phyloP scores from a whole-genome alignment of 768 basidiomycete genomes.

The Boletus rubropictus region DNA sequence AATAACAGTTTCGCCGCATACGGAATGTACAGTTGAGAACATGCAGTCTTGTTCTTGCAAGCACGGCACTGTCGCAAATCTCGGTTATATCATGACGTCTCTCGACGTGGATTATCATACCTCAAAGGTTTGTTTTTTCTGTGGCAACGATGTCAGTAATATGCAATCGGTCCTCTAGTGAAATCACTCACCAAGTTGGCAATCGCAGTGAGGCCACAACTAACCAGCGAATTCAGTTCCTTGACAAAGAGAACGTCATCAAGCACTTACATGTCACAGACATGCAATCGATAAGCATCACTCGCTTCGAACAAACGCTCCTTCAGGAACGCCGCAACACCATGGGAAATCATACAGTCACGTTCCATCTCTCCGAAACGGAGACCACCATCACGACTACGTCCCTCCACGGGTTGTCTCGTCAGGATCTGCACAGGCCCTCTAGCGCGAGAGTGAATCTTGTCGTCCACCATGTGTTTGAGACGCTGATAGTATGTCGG shows the following conservation, averaged over 20 bases:
- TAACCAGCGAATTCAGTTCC: slow-evolving; percentile 27
- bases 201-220: slow-evolving; percentile 94
- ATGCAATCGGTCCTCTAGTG: slow-evolving; percentile 2
- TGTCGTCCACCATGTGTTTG: slow-evolving; percentile 99
- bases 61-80: slow-evolving; percentile 62
- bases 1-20: slow-evolving; percentile 96
- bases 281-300: slow-evolving; percentile 89
- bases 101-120: slow-evolving; percentile 26
- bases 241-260: background rate
- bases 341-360: slow-evolving; percentile 99
- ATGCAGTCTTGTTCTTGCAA: slow-evolving; percentile 95
- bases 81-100: slow-evolving; percentile 6
- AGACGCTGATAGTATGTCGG: slow-evolving; percentile 98
- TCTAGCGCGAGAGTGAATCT: slow-evolving; percentile 96
- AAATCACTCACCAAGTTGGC: slow-evolving; percentile 74
- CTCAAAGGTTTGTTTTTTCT: slow-evolving; percentile 99
- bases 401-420: slow-evolving; percentile 95
- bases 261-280: slow-evolving; percentile 84
- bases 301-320: slow-evolving; percentile 93
- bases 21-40: slow-evolving; percentile 87
- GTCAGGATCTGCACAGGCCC: slow-evolving; percentile 98
- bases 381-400: slow-evolving; percentile 96
- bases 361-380: slow-evolving; percentile 99
- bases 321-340: slow-evolving; percentile 96
- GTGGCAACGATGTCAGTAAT: slow-evolving; percentile 4